phyloP scores from a whole-genome alignment of 495 filamentous ascomycete genomes.

The Penicillium bovifimosum region DNA sequence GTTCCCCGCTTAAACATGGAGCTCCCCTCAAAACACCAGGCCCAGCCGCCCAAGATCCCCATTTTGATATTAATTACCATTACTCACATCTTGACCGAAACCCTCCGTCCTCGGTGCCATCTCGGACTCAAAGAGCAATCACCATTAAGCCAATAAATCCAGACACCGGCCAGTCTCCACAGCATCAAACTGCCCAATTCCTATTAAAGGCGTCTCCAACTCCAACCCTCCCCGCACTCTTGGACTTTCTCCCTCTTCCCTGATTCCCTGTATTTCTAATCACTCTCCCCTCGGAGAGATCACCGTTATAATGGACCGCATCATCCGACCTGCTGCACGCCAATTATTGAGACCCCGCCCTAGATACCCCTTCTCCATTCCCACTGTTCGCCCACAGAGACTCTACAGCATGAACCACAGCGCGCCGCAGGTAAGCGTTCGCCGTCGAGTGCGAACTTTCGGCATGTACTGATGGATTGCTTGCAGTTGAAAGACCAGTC shows the following conservation, averaged over 20 bases:
- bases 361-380: constrained; percentile 39
- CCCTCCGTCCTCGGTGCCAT: constrained; percentile 24
- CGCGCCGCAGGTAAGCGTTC: constrained; percentile 34
- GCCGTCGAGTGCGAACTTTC: neutral
- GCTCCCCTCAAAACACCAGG: constrained; percentile 18
- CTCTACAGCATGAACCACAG: constrained; percentile 41
- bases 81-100: constrained; percentile 11
- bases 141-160: constrained; percentile 12
- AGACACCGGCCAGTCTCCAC: constrained; percentile 9
- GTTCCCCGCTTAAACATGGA: constrained; percentile 18
- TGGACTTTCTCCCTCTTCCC: neutral
- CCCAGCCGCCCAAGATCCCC: neutral
- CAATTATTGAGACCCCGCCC: constrained; percentile 35
- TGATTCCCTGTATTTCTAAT: neutral
- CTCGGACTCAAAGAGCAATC: constrained; percentile 27
- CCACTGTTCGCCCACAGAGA: constrained; percentile 30
- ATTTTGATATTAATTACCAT: neutral
- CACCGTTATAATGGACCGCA: constrained; percentile 32
- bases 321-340: constrained; percentile 35
- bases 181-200: neutral
- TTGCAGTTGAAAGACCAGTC: constrained; percentile 73
- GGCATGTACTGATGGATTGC: neutral
- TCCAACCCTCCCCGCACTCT: constrained; percentile 11
- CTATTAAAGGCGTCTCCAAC: constrained; percentile 16
- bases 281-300: neutral